phyloP scores from a whole-genome alignment of 176 grass and related monocot species.

The Typha latifolia region DNA sequence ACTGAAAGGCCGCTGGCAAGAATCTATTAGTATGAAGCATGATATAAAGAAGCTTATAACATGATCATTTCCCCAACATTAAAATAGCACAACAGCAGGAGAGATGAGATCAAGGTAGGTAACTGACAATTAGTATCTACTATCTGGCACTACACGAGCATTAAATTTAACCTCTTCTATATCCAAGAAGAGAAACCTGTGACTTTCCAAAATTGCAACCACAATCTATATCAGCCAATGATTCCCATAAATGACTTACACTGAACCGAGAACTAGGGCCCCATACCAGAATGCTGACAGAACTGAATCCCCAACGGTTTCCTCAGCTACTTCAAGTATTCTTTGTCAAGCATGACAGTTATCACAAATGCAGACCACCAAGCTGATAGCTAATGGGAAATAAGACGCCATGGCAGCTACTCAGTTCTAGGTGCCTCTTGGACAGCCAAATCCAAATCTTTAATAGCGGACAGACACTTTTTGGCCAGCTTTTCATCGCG shows the following conservation, averaged over 20 bases:
- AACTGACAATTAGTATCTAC: neutral
- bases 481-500: conserved; percentile 22
- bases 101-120: too few relatives aligned
- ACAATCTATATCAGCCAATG: neutral
- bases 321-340: neutral
- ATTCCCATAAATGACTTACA: neutral
- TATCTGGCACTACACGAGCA: neutral
- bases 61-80: too few relatives aligned
- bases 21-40: too few relatives aligned
- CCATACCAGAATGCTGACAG: neutral
- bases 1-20: too few relatives aligned
- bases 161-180: neutral
- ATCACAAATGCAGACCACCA: too few relatives aligned
- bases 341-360: neutral
- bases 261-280: neutral
- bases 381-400: too few relatives aligned
- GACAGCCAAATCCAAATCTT: neutral
- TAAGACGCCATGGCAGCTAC: neutral
- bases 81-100: too few relatives aligned
- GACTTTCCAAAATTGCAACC: neutral
- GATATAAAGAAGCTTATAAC: too few relatives aligned
- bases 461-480: conserved; percentile 14
- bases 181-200: neutral
- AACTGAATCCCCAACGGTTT: neutral
- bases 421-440: neutral